These are phyloP conservation scores for Amaranthus hypochondriacus DNA, from an alignment of 148 eudicot genomes.

Conservation along the genomic window DNA sequence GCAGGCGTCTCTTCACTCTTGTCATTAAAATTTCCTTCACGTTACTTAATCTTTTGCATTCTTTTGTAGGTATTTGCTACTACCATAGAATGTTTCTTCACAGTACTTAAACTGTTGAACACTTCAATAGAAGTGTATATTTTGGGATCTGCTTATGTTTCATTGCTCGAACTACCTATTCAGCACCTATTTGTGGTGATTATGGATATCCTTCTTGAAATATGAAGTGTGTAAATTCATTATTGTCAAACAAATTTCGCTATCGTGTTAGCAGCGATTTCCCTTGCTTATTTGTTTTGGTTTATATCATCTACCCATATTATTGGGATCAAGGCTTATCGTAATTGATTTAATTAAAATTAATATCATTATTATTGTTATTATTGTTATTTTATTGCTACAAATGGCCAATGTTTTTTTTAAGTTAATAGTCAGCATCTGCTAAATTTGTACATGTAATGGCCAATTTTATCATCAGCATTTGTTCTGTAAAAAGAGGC, in stretches of 20 bases:
- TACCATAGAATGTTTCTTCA: neutral
- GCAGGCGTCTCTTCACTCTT: too few relatives aligned
- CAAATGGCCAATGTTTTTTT: neutral
- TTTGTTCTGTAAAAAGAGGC: neutral
- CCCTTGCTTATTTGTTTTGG: too few relatives aligned
- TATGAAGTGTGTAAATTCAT: conserved; percentile 3
- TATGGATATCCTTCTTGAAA: neutral
- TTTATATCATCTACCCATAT: too few relatives aligned
- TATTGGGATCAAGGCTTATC: too few relatives aligned
- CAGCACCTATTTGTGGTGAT: neutral
- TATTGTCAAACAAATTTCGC: neutral
- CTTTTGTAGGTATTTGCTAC: conserved; percentile 7
- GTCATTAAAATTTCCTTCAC: neutral
- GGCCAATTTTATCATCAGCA: neutral
- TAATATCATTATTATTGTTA: too few relatives aligned
- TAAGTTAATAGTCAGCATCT: conserved; percentile 1
- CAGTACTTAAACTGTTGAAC: neutral
- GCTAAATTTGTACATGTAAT: neutral
- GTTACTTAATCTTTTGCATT: conserved; percentile 2
- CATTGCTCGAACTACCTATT: neutral
- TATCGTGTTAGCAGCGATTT: neutral
- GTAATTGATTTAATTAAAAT: too few relatives aligned
- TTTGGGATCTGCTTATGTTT: conserved; percentile 11
- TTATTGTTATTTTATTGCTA: neutral
- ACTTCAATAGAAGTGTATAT: conserved; percentile 15